These are phyloP conservation scores for Fusarium albosuccineum DNA, from an alignment of 2,329 filamentous ascomycete species.

Conservation along the genomic window DNA sequence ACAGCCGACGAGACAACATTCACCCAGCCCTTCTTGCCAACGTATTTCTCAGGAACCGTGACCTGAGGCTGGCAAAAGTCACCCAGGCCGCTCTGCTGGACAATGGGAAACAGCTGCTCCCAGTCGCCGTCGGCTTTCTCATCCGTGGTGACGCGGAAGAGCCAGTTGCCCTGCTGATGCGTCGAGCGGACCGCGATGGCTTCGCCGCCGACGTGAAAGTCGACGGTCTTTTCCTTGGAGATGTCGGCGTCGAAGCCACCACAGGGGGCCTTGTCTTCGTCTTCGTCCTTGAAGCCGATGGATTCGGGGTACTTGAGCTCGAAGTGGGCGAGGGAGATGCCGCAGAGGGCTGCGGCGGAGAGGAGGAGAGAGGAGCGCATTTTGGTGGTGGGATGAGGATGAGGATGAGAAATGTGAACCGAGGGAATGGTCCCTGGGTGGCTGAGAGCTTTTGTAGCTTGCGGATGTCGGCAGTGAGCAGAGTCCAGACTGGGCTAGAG, in stretches of 20 bases:
- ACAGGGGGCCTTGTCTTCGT: conserved; percentile 62
- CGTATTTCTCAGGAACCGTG: conserved; percentile 62
- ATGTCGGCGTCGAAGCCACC: conserved; percentile 66
- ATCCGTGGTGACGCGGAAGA: conserved; percentile 70
- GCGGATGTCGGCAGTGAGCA: conserved; percentile 31
- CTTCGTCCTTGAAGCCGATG: conserved; percentile 63
- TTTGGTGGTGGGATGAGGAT: conserved; percentile 24
- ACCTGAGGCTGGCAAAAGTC: conserved; percentile 66
- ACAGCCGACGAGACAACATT: conserved; percentile 64
- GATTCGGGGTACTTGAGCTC: conserved; percentile 61
- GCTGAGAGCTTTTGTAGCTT: conserved; percentile 39
- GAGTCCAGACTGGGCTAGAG: conserved; percentile 23
- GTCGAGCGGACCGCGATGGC: conserved; percentile 61
- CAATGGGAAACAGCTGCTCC: conserved; percentile 67
- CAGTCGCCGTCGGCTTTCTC: conserved; percentile 61
- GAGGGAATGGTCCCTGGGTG: conserved; percentile 12
- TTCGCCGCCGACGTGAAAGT: conserved; percentile 71
- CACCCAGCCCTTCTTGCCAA: conserved; percentile 68
- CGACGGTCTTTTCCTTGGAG: conserved; percentile 60
- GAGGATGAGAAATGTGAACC: not conserved
- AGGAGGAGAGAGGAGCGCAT: conserved; percentile 55
- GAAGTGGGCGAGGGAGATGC: conserved; percentile 66
- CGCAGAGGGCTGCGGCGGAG: conserved; percentile 54
- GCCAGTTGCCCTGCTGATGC: conserved; percentile 67
- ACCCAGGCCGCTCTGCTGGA: conserved; percentile 67